phyloP scores from a whole-genome alignment of 2,329 filamentous ascomycete genomes.

The Penicillium decumbens region DNA sequence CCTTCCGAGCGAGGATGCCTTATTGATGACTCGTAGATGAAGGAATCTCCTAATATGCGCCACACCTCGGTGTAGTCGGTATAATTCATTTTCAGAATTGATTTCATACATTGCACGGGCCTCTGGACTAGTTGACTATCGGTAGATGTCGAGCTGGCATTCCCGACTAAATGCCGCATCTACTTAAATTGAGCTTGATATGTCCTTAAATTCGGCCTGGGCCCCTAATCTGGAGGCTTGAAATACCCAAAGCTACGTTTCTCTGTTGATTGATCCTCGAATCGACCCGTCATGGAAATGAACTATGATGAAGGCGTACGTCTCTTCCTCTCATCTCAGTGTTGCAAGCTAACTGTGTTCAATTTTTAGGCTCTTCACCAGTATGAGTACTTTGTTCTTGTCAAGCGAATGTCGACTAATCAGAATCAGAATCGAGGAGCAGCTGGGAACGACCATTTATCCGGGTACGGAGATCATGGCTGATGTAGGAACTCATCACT shows the following conservation, averaged over 20 bases:
- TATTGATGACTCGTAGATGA: background rate
- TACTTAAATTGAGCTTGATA: background rate
- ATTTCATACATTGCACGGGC: background rate
- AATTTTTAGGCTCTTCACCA: conserved; percentile 20
- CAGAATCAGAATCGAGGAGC: conserved; percentile 46
- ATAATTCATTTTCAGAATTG: background rate
- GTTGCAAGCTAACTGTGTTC: background rate
- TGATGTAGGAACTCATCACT: conserved; percentile 60
- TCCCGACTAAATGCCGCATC: conserved; percentile 9
- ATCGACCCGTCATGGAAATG: conserved; percentile 45
- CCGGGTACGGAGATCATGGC: conserved; percentile 59
- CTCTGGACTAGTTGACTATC: background rate
- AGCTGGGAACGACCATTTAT: conserved; percentile 52
- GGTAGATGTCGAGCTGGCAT: conserved; percentile 1
- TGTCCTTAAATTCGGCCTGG: background rate
- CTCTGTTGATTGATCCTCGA: background rate
- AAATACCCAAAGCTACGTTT: background rate
- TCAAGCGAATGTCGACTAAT: conserved; percentile 30
- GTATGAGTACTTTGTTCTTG: conserved; percentile 11
- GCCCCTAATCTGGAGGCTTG: background rate
- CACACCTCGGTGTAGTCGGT: background rate
- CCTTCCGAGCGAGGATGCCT: background rate
- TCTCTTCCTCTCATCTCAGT: background rate
- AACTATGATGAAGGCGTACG: conserved; percentile 43
- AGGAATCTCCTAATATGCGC: background rate